Evolutionary conservation across 352 stramenopile genomes (phyloP).

Genomic region (Globisporangium heterothallicum): DNA sequence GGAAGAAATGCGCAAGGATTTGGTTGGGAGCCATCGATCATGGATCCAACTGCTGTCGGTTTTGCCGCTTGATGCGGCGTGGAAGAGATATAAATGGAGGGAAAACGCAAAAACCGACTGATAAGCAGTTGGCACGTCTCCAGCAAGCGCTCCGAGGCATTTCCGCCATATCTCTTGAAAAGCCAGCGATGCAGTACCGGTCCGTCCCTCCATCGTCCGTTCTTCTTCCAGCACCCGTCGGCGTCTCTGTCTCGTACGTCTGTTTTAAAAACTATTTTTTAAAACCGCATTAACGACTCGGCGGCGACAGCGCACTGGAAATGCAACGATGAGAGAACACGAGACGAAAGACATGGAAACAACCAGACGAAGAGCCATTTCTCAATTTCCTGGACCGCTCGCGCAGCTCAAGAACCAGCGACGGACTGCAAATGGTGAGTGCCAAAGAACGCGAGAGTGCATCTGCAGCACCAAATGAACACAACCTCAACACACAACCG

Average conservation of each 20-base stretch:
- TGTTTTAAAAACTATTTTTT: slow-evolving; percentile 7
- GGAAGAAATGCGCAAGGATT: background rate
- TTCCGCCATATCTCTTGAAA: background rate
- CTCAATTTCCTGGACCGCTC: slow-evolving; percentile 1
- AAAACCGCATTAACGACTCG: slow-evolving; percentile 2
- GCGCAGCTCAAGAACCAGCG: background rate
- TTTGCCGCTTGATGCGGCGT: background rate
- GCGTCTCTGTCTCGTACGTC: slow-evolving; percentile 4
- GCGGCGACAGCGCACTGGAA: background rate
- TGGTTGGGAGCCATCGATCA: background rate
- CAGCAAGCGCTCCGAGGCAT: background rate
- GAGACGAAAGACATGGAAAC: background rate
- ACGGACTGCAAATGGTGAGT: background rate
- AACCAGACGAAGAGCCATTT: background rate
- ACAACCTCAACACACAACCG: background rate
- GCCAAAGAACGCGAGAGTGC: background rate
- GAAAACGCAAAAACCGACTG: slow-evolving; percentile 5
- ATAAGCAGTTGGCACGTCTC: background rate
- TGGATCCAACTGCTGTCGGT: background rate
- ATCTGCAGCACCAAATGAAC: background rate
- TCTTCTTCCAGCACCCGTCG: slow-evolving; percentile 6
- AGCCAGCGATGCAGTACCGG: background rate
- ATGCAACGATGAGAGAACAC: slow-evolving; percentile 12
- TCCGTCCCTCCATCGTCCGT: slow-evolving; percentile 2
- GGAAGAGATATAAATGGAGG: slow-evolving; percentile 1